A percentile compares a stretch with the other conserved stretches of the same genome.
Conservation (phyloP, 2,329 filamentous ascomycete species). For the Cyphellophora europaea region DNA sequence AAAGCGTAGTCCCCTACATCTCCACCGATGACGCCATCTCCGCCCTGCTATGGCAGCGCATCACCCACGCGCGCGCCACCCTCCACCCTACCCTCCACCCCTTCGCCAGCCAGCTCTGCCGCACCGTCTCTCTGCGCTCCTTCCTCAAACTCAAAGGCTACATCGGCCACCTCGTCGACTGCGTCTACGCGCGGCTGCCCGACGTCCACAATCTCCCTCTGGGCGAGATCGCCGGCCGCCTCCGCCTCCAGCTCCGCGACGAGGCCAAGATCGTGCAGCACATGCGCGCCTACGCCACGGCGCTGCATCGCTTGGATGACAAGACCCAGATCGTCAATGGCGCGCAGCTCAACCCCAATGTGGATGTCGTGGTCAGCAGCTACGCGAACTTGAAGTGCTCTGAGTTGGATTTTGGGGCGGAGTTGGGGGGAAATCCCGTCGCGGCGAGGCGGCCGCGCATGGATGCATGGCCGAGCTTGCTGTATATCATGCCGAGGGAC, state of each 20-base stretch:
- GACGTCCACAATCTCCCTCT: conserved; percentile 23
- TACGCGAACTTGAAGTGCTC: conserved; percentile 42
- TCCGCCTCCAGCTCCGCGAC: conserved; percentile 31
- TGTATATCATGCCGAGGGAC: conserved; percentile 41
- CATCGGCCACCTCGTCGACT: conserved; percentile 39
- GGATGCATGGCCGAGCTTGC: conserved; percentile 34
- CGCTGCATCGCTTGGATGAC: conserved; percentile 25
- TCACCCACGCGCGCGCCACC: conserved; percentile 30
- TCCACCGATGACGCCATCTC: conserved; percentile 47
- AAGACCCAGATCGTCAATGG: conserved; percentile 27
- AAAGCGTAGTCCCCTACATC: conserved; percentile 26
- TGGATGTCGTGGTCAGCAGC: conserved; percentile 45
- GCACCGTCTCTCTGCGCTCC: conserved; percentile 40
- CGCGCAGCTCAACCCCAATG: conserved; percentile 26
- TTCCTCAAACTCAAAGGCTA: conserved; percentile 37
- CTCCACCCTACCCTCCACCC: conserved; percentile 21
- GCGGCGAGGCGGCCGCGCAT: conserved; percentile 41
- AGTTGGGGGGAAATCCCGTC: conserved; percentile 34
- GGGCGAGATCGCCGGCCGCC: conserved; percentile 26
- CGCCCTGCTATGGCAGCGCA: conserved; percentile 42
- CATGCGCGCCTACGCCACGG: conserved; percentile 34
- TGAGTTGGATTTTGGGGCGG: conserved; percentile 38
- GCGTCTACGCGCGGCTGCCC: conserved; percentile 31
- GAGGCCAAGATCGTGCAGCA: conserved; percentile 26
- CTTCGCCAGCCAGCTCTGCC: conserved; percentile 29